These are phyloP conservation scores for Tritrichomonas foetus DNA, from an alignment of 208 protist species.

Conservation along the genomic window DNA sequence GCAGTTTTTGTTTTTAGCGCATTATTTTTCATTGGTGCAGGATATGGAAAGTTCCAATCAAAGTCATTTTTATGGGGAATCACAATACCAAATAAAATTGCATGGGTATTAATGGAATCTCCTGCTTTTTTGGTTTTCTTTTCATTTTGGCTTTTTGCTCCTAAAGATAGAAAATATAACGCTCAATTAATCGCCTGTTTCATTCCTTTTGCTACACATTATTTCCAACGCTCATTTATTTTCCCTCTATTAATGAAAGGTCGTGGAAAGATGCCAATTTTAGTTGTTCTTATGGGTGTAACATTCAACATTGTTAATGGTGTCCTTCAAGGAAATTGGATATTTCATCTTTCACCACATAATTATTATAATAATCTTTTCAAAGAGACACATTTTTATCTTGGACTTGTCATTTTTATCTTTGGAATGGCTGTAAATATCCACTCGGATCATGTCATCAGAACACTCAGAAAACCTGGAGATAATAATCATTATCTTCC, in stretches of 20 bases:
- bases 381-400: background rate
- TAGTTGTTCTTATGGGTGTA: background rate
- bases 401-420: background rate
- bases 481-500: slow-evolving; percentile 6
- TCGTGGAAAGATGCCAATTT: background rate
- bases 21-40: background rate
- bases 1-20: background rate
- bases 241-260: background rate
- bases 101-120: slow-evolving; percentile 1
- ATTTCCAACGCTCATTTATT: slow-evolving; percentile 19
- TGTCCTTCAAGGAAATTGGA: background rate
- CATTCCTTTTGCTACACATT: background rate
- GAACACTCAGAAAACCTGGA: background rate
- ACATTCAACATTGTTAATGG: background rate
- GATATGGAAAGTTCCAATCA: background rate
- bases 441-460: background rate
- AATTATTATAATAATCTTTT: too few relatives aligned
- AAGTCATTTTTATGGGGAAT: background rate
- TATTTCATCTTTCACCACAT: background rate
- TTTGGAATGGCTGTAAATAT: slow-evolving; percentile 13
- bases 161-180: background rate
- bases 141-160: too few relatives aligned
- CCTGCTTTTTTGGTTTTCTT: background rate
- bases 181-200: background rate
- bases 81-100: background rate